Base-by-base conservation (phyloP, 1,284 basidiomycete species). In the Ustilago sp. region DNA sequence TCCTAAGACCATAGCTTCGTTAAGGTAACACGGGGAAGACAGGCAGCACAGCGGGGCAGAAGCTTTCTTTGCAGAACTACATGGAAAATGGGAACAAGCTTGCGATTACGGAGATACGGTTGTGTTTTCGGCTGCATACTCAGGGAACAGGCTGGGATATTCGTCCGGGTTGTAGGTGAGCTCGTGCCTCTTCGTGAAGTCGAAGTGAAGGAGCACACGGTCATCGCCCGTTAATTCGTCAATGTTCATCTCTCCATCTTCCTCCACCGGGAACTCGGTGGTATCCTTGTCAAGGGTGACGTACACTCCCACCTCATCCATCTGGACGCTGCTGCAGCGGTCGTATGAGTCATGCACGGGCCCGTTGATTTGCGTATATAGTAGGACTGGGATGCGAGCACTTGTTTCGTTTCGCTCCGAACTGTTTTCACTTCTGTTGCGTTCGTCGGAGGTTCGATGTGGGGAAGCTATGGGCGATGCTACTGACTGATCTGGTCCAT, bases 241-340 rank as follows among this genome's bases (percentile, higher is more conserved):
- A 17, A 15, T 8, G 4, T 9, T 15, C 8, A 36, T 32, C 28
- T 53, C 48, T 51, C 31, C 51, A 50, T 19, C 48, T 32, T 8
- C n/a, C n/a, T 50, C 23, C 43, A 19, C n/a, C 7, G 13, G 43
- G 17, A 8, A 23, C n/a, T 19, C 43, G 43, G n/a, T 45, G 5
- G 43, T 45, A 8, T 55, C 38, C 23, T 41, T 45, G 56, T 74
- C 67, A 2, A 36, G 36, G 1, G 71, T 59, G 13, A 63, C 15
- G 39, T 74, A 68, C n/a, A 68, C 36, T 19, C 59, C 60, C 2
- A 54, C 65, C 23, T 65, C 64, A 45, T 79, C 74, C 76, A 75
- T 75, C 54, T 79, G 76, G 3, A 75, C 32, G 47, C 76, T 76
- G 62, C 73, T 75, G 48, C 73, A 79, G 3, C 39, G 50, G 19